Percentiles rank a stretch among this genome's conserved stretches.
Conservation (phyloP, 768 basidiomycete species). For the Clitopilus passeckerianus region DNA sequence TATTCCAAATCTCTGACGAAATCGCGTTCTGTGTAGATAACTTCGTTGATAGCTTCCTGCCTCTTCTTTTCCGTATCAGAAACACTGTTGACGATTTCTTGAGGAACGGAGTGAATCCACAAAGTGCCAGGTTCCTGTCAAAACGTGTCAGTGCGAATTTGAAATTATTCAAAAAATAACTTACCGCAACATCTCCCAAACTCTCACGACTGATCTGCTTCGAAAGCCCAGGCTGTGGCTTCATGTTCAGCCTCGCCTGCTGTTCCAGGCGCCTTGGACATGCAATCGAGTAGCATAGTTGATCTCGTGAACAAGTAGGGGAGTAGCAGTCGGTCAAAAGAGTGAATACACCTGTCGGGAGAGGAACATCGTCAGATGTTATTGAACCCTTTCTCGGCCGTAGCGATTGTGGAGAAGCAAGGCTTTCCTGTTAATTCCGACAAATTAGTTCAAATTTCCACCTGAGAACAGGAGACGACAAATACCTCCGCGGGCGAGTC, state of each 20-base stretch:
- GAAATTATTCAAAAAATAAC: constrained; percentile 14
- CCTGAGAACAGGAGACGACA: background rate
- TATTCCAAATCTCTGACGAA: constrained; percentile 99
- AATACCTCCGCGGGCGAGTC: constrained; percentile 23
- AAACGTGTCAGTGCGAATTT: constrained; percentile 1
- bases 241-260: constrained; percentile 91
- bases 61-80: constrained; percentile 91
- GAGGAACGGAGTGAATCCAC: constrained; percentile 96
- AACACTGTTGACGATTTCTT: constrained; percentile 90
- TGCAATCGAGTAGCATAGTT: constrained; percentile 95
- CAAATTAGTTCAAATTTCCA: constrained; percentile 3
- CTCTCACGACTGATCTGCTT: constrained; percentile 82
- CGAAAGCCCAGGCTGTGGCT: constrained; percentile 83
- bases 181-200: constrained; percentile 71
- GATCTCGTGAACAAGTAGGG: constrained; percentile 91
- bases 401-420: constrained; percentile 20
- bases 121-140: constrained; percentile 58
- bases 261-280: constrained; percentile 94
- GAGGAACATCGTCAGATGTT: constrained; percentile 54
- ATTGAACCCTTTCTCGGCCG: constrained; percentile 36
- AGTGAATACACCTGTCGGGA: constrained; percentile 95
- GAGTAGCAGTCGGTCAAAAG: constrained; percentile 97
- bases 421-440: constrained; percentile 16
- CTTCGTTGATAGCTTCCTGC: constrained; percentile 98
- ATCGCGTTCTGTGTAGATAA: constrained; percentile 90